Conservation (phyloP, 495 filamentous ascomycete genomes). For the Xylaria scruposa region DNA sequence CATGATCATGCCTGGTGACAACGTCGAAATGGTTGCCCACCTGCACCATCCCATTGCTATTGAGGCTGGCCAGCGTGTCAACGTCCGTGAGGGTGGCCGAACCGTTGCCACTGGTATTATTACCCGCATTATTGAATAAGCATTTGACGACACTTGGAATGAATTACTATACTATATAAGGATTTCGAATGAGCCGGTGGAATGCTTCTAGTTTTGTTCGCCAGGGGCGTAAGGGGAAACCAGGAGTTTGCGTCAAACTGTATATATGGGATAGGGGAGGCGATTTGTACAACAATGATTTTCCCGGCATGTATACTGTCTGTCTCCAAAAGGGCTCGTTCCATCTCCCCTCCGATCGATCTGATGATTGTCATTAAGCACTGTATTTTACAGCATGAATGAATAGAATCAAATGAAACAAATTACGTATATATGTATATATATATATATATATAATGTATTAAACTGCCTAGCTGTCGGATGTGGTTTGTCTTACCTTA, state of each 20-base stretch:
- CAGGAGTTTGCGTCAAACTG: conserved; percentile 35
- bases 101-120: conserved; percentile 93
- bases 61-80: conserved; percentile 91
- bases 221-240: conserved; percentile 33
- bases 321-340: conserved; percentile 33
- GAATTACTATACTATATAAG: conserved; percentile 24
- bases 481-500: neutral
- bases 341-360: conserved; percentile 40
- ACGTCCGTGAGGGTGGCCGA: conserved; percentile 93
- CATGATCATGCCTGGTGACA: conserved; percentile 97
- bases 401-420: conserved; percentile 20
- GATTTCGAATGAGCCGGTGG: conserved; percentile 34
- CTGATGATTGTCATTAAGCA: conserved; percentile 18
- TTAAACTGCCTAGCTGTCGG: neutral
- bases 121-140: conserved; percentile 79
- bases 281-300: conserved; percentile 33
- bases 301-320: conserved; percentile 35
- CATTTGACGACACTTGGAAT: neutral
- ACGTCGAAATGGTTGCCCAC: conserved; percentile 91
- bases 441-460: neutral
- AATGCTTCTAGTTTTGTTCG: conserved; percentile 28
- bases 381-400: conserved; percentile 26
- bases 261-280: conserved; percentile 34
- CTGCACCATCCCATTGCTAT: conserved; percentile 82
- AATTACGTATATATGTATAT: conserved; percentile 2